Percentiles rank a stretch among this genome's conserved stretches.
Evolutionary conservation across 208 protist species (phyloP).

Genomic region (Wallacemonas collosoma): DNA sequence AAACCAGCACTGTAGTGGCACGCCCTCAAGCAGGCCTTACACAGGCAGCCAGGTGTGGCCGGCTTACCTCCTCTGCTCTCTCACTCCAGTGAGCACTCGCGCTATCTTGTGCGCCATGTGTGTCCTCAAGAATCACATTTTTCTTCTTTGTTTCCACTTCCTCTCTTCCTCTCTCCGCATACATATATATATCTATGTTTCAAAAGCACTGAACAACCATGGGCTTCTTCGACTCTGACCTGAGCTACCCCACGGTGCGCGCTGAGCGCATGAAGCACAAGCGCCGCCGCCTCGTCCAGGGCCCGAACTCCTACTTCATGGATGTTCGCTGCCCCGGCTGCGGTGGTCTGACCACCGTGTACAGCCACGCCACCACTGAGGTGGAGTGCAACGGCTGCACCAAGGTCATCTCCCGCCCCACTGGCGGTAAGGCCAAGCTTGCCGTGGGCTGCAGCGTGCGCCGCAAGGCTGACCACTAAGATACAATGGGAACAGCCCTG

Average conservation of each 20-base stretch:
- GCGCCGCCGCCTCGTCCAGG: conserved; percentile 98
- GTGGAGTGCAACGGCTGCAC: conserved; percentile 97
- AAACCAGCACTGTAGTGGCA: too few species aligned
- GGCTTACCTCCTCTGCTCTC: too few species aligned
- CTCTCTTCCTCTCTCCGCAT: not conserved
- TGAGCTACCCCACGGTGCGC: conserved; percentile 96
- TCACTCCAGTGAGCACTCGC: too few species aligned
- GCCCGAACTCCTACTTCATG: conserved; percentile 99
- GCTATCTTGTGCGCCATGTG: not conserved
- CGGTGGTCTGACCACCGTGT: conserved; percentile 95
- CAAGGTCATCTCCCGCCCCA: conserved; percentile 97
- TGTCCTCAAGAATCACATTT: not conserved
- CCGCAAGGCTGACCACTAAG: conserved; percentile 94
- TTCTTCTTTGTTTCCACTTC: conserved; percentile 7
- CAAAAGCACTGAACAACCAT: conserved; percentile 39
- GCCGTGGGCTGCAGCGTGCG: conserved; percentile 96
- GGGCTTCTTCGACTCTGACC: conserved; percentile 95
- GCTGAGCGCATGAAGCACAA: conserved; percentile 98
- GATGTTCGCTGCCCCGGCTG: conserved; percentile 99
- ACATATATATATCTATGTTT: not conserved
- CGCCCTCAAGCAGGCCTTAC: too few species aligned
- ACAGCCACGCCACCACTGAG: conserved; percentile 97
- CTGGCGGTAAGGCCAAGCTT: conserved; percentile 97
- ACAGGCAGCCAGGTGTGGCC: too few species aligned
- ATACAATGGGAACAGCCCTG: conserved; percentile 9